Evolutionary conservation across 768 basidiomycete genomes (phyloP).

Genomic region (Hemileccinum rubropunctum): DNA sequence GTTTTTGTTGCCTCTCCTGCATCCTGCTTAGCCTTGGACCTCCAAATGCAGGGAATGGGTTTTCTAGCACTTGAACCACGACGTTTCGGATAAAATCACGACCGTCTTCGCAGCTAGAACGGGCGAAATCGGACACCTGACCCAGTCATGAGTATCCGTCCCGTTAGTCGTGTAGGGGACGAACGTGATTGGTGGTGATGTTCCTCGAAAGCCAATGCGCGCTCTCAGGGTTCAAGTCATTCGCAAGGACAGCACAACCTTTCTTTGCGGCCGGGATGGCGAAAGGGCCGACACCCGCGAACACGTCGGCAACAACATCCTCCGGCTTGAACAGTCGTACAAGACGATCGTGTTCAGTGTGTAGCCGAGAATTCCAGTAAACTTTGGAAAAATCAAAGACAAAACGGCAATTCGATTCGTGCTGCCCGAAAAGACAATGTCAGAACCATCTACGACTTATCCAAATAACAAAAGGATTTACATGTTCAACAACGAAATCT

Average conservation of each 20-base stretch:
- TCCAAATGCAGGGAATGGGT: slow-evolving; percentile 63
- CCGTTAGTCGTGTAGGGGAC: slow-evolving; percentile 18
- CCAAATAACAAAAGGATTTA: slow-evolving; percentile 38
- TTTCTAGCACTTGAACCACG: slow-evolving; percentile 48
- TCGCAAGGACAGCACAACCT: slow-evolving; percentile 85
- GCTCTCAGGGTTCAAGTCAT: slow-evolving; percentile 92
- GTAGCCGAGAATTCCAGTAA: slow-evolving; percentile 97
- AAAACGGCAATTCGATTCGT: slow-evolving; percentile 83
- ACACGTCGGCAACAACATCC: slow-evolving; percentile 88
- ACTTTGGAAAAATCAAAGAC: slow-evolving; percentile 93
- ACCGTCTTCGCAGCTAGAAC: slow-evolving; percentile 81
- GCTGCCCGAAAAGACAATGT: slow-evolving; percentile 40
- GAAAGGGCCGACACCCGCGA: slow-evolving; percentile 98
- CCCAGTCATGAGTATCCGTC: slow-evolving; percentile 3
- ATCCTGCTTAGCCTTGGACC: slow-evolving; percentile 38
- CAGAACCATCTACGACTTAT: neutral
- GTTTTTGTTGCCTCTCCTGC: slow-evolving; percentile 46
- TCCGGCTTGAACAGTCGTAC: slow-evolving; percentile 68
- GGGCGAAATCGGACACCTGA: slow-evolving; percentile 65
- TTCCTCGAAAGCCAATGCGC: slow-evolving; percentile 75
- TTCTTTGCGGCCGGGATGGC: slow-evolving; percentile 91
- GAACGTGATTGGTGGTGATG: slow-evolving; percentile 70
- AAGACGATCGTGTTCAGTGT: slow-evolving; percentile 86
- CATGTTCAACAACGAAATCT: slow-evolving; percentile 84
- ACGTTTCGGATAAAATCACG: slow-evolving; percentile 74